A percentile compares a stretch with the other conserved stretches of the same genome.
These are phyloP conservation scores for Magnaporthiopsis incrustans DNA, from an alignment of 2,329 filamentous ascomycete species.

Conservation along the genomic window DNA sequence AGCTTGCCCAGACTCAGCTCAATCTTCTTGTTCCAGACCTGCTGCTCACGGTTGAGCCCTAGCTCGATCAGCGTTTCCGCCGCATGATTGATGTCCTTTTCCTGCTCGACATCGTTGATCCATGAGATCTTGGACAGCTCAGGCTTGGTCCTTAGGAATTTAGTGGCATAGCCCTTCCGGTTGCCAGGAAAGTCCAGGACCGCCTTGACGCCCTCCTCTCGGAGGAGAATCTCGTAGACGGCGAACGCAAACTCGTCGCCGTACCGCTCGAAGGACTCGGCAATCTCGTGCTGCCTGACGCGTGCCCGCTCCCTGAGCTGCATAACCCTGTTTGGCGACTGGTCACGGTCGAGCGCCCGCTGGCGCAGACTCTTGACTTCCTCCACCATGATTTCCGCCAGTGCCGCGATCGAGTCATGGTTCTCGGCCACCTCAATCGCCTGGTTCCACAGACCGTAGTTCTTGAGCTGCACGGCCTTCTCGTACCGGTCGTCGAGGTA, in stretches of 20 bases:
- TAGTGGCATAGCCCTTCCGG: conserved; percentile 62
- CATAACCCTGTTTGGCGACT: conserved; percentile 24
- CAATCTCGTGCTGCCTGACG: conserved; percentile 39
- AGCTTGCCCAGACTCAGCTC: conserved; percentile 87
- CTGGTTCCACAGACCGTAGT: conserved; percentile 48
- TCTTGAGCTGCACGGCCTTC: conserved; percentile 45
- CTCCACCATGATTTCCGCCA: conserved; percentile 48
- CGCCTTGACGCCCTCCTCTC: conserved; percentile 54
- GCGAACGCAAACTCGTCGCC: conserved; percentile 63
- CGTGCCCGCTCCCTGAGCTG: conserved; percentile 35
- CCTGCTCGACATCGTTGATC: conserved; percentile 84
- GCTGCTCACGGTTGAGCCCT: conserved; percentile 63
- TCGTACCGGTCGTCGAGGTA: conserved; percentile 43
- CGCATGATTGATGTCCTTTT: conserved; percentile 67
- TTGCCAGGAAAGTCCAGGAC: conserved; percentile 67
- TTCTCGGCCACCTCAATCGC: conserved; percentile 51
- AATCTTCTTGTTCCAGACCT: conserved; percentile 89
- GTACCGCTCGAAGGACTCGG: conserved; percentile 53
- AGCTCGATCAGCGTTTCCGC: conserved; percentile 62
- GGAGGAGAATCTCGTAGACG: conserved; percentile 72
- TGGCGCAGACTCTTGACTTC: conserved; percentile 38
- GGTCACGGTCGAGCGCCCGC: conserved; percentile 23
- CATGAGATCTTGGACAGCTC: conserved; percentile 74
- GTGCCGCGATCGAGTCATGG: conserved; percentile 44
- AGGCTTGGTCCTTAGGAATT: conserved; percentile 65